Conservation (phyloP, 352 stramenopile genomes). For the Globisporangium camurandrum region DNA sequence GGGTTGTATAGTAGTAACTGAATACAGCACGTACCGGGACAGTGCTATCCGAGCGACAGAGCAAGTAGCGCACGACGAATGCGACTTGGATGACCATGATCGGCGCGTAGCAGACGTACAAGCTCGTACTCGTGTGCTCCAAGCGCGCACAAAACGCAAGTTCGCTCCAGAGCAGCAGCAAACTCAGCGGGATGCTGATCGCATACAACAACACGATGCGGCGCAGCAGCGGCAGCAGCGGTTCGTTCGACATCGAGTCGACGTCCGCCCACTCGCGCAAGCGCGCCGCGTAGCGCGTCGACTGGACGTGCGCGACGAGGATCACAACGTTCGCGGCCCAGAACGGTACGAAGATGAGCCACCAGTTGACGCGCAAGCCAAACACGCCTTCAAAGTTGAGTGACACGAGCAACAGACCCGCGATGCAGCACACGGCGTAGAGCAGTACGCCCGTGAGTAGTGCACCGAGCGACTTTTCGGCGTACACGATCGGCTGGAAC, state of each 20-base stretch:
- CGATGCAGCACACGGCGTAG: conserved; percentile 69
- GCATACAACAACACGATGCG: conserved; percentile 73
- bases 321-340: conserved; percentile 68
- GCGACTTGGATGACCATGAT: conserved; percentile 77
- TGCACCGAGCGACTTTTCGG: conserved; percentile 62
- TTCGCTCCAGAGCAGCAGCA: conserved; percentile 76
- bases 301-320: conserved; percentile 49
- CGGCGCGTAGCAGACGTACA: conserved; percentile 76
- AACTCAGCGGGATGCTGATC: conserved; percentile 56
- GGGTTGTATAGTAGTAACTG: no score
- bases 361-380: conserved; percentile 63
- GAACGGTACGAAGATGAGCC: conserved; percentile 73
- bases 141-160: conserved; percentile 74
- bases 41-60: conserved; percentile 71
- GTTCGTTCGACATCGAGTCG: conserved; percentile 77
- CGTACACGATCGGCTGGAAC: conserved; percentile 75
- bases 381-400: conserved; percentile 76
- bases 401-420: conserved; percentile 57
- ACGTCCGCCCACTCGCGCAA: conserved; percentile 70
- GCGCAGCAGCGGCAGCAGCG: conserved; percentile 63
- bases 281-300: conserved; percentile 55
- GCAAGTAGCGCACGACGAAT: conserved; percentile 73
- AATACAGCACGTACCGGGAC: conserved; percentile 38
- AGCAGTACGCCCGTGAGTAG: conserved; percentile 72
- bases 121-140: conserved; percentile 41